phyloP scores from a whole-genome alignment of 2,329 filamentous ascomycete genomes.

The Geosmithia flava region DNA sequence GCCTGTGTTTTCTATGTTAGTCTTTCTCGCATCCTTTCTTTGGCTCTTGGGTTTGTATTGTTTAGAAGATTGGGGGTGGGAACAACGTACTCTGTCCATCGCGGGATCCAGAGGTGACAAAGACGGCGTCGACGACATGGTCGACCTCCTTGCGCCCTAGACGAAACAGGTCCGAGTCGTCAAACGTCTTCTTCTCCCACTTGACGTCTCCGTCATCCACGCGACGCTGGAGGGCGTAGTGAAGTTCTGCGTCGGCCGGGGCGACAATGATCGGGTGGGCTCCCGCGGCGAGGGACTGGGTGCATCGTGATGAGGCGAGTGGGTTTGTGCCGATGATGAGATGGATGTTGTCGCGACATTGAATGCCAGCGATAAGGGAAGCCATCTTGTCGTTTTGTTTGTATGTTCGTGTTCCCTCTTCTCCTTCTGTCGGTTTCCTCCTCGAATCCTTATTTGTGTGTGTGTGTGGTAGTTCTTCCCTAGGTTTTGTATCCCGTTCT shows the following conservation, averaged over 20 bases:
- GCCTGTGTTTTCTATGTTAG: constrained; percentile 23
- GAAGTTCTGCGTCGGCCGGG: constrained; percentile 39
- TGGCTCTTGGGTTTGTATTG: background rate
- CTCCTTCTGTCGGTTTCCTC: background rate
- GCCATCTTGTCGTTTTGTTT: constrained; percentile 16
- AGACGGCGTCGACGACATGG: constrained; percentile 77
- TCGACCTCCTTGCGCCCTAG: constrained; percentile 73
- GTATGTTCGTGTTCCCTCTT: background rate
- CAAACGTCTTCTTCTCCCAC: constrained; percentile 55
- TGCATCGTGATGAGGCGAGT: constrained; percentile 73
- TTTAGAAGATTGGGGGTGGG: background rate
- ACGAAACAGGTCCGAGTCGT: constrained; percentile 57
- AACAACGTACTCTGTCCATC: constrained; percentile 26
- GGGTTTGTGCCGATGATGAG: constrained; percentile 79
- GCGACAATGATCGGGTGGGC: constrained; percentile 71
- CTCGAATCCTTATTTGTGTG: background rate
- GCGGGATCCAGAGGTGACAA: constrained; percentile 55
- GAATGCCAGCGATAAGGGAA: constrained; percentile 59
- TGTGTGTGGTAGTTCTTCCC: too few species aligned
- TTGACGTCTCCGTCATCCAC: constrained; percentile 54
- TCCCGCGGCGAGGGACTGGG: constrained; percentile 69
- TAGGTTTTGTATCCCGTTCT: too few species aligned
- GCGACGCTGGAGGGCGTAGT: constrained; percentile 45
- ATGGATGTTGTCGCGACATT: constrained; percentile 62
- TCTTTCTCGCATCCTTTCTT: too few species aligned